Conservation (phyloP, 345 rosid genomes). For the Aethionema arabicum region DNA sequence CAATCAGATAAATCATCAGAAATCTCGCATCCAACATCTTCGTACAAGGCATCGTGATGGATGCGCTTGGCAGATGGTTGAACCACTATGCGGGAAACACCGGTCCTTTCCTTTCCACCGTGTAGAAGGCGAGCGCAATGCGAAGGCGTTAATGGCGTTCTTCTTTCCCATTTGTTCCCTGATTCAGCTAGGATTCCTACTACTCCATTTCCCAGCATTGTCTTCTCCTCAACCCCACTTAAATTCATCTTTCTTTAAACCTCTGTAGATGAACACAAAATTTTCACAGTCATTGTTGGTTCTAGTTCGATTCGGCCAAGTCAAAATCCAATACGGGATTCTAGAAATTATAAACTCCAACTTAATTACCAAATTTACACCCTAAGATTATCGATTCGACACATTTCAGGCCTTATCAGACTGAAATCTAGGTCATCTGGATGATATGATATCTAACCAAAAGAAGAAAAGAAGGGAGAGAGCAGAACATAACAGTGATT, state of each 20-base stretch:
- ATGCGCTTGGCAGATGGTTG: slow-evolving; percentile 94
- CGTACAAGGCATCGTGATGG: slow-evolving; percentile 75
- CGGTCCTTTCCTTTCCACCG: slow-evolving; percentile 63
- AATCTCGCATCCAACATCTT: slow-evolving; percentile 79
- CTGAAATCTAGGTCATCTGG: too few relatives aligned
- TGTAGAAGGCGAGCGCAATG: slow-evolving; percentile 85
- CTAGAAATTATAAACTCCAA: too few relatives aligned
- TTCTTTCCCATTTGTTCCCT: slow-evolving; percentile 87
- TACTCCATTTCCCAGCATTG: slow-evolving; percentile 83
- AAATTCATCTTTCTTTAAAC: slow-evolving; percentile 6
- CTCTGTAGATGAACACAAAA: slow-evolving; percentile 8
- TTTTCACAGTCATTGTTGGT: neutral
- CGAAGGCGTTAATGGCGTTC: slow-evolving; percentile 84
- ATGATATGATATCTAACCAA: too few relatives aligned
- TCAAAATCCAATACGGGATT: neutral
- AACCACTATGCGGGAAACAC: slow-evolving; percentile 71
- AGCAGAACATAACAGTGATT: too few relatives aligned
- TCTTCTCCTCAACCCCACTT: slow-evolving; percentile 25
- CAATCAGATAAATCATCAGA: slow-evolving; percentile 87
- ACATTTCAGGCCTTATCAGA: too few relatives aligned
- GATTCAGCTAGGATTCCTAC: slow-evolving; percentile 83
- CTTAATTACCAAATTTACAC: too few relatives aligned
- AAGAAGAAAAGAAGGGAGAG: too few relatives aligned
- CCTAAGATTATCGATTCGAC: too few relatives aligned
- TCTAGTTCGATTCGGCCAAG: neutral